These are phyloP conservation scores for Avena eriantha DNA, from an alignment of 176 grass and related monocot genomes.

Conservation along the genomic window DNA sequence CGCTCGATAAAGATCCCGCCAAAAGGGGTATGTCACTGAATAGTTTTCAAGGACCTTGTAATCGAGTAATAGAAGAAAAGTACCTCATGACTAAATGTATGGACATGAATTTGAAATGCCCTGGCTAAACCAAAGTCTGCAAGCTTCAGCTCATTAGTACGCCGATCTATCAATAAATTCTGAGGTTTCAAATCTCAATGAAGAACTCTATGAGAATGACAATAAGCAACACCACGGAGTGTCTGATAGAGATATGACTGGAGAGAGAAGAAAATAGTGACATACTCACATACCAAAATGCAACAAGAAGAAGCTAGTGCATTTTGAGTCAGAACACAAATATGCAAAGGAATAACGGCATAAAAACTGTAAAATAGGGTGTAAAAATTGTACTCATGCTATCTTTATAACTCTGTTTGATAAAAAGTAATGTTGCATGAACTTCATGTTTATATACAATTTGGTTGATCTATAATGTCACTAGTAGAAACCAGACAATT, in stretches of 20 bases:
- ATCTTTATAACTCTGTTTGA: conserved; percentile 16
- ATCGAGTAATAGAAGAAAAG: conserved; percentile 31
- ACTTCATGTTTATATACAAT: conserved; percentile 11
- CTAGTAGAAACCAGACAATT: too few relatives aligned
- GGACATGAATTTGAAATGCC: conserved; percentile 91
- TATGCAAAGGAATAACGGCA: background rate
- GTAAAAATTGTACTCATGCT: background rate
- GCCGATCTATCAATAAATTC: conserved; percentile 92
- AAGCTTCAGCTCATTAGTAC: conserved; percentile 89
- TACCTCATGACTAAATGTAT: conserved; percentile 98
- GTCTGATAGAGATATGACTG: conserved; percentile 97
- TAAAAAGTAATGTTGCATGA: conserved; percentile 16
- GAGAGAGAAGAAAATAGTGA: conserved; percentile 53
- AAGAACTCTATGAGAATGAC: conserved; percentile 95
- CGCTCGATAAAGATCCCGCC: background rate
- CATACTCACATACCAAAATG: conserved; percentile 32
- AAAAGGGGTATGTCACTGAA: background rate
- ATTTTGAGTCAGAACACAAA: background rate
- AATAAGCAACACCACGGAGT: conserved; percentile 79
- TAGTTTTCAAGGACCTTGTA: conserved; percentile 4
- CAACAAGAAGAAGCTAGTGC: conserved; percentile 37
- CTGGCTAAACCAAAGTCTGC: conserved; percentile 95
- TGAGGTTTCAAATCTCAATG: conserved; percentile 98
- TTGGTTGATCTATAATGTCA: background rate
- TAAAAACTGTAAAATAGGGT: conserved; percentile 28